Evolutionary conservation across 306 rosid genomes (phyloP).

Genomic region (Dalbergia cultrata): DNA sequence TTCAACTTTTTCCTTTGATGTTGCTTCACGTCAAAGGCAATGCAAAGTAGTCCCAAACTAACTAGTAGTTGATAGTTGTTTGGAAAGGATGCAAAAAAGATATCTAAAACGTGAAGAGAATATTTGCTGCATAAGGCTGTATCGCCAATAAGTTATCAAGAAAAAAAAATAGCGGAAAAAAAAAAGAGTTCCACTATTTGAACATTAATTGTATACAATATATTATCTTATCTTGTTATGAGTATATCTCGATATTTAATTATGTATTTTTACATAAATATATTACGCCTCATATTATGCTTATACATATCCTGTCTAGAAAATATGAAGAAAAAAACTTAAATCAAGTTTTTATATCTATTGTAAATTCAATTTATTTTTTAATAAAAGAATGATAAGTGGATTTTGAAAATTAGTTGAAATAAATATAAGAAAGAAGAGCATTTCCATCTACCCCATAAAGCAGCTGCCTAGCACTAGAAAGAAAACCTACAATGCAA

Average conservation of each 20-base stretch:
- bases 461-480: constrained; percentile 1
- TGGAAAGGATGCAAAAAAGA: neutral
- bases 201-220: no score
- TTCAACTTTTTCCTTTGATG: constrained; percentile 43
- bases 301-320: no score
- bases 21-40: constrained; percentile 47
- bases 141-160: neutral
- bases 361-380: no score
- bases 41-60: constrained; percentile 10
- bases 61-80: neutral
- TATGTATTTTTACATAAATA: no score
- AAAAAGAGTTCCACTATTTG: neutral
- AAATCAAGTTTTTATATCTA: no score
- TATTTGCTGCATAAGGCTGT: neutral
- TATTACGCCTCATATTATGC: no score
- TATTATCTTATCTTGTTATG: no score
- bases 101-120: constrained; percentile 8
- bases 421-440: no score
- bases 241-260: no score
- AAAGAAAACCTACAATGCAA: neutral
- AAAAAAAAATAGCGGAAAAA: neutral
- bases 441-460: neutral
- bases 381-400: no score
- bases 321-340: no score
- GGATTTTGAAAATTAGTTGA: no score